A percentile compares a stretch with the other conserved stretches of the same genome.
Conservation (phyloP, 768 basidiomycete genomes). For the Agrocybe praecox region DNA sequence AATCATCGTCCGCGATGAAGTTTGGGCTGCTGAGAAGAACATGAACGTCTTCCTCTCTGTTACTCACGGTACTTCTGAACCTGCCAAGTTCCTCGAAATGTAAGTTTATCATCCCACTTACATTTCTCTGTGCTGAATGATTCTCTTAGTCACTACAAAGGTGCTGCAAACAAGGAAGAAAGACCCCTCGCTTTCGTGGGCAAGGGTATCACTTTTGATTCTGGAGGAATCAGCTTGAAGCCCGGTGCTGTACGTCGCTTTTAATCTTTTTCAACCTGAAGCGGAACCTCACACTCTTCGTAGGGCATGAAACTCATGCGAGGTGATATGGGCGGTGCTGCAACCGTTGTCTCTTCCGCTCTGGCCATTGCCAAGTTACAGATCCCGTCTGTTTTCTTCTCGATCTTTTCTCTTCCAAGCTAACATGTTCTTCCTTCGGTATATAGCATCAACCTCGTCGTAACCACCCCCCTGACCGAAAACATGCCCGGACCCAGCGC, state of each 20-base stretch:
- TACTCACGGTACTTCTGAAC: slow-evolving; percentile 78
- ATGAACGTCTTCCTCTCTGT: slow-evolving; percentile 93
- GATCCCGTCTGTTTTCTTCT: slow-evolving; percentile 58
- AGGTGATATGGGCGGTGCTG: slow-evolving; percentile 90
- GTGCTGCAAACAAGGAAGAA: slow-evolving; percentile 55
- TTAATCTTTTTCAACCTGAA: neutral
- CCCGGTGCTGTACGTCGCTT: slow-evolving; percentile 58
- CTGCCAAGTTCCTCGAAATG: slow-evolving; percentile 89
- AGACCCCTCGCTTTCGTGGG: slow-evolving; percentile 79
- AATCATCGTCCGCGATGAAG: slow-evolving; percentile 73
- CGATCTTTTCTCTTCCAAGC: neutral
- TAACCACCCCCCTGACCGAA: slow-evolving; percentile 75
- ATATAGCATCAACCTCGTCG: slow-evolving; percentile 78
- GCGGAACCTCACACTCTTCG: neutral
- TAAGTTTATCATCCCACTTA: slow-evolving; percentile 27
- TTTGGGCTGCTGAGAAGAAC: slow-evolving; percentile 81
- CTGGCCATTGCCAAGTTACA: slow-evolving; percentile 80
- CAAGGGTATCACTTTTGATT: slow-evolving; percentile 90
- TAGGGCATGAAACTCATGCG: slow-evolving; percentile 86
- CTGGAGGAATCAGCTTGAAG: slow-evolving; percentile 87
- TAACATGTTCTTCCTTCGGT: neutral
- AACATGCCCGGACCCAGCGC: slow-evolving; percentile 80
- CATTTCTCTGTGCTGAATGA: neutral
- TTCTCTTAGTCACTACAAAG: slow-evolving; percentile 73
- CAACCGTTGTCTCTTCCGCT: slow-evolving; percentile 71